phyloP scores from a whole-genome alignment of 2,329 filamentous ascomycete genomes.

The Chalara sp. region DNA sequence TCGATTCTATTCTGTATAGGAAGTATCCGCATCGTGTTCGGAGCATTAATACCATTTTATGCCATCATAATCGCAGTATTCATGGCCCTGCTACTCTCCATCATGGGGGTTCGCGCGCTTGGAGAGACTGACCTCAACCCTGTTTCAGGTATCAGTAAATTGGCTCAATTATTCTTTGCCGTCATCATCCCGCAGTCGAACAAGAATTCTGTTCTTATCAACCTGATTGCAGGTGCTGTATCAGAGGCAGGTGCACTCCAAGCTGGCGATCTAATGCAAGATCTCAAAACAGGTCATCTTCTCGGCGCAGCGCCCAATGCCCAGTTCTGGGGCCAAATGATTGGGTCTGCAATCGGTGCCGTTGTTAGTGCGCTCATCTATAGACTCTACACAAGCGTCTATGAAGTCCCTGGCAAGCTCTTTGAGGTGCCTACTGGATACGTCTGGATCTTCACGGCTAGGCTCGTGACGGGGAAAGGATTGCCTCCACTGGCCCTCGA shows the following conservation, averaged over 20 bases:
- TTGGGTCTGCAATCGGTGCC: constrained; percentile 80
- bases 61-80: constrained; percentile 73
- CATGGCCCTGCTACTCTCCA: constrained; percentile 74
- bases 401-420: constrained; percentile 77
- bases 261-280: constrained; percentile 93
- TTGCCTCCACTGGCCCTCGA: constrained; percentile 77
- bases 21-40: constrained; percentile 79
- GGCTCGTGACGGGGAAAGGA: constrained; percentile 85
- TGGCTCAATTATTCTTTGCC: constrained; percentile 93
- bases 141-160: constrained; percentile 91
- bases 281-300: constrained; percentile 92
- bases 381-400: constrained; percentile 82
- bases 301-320: constrained; percentile 88
- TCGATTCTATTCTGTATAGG: constrained; percentile 75
- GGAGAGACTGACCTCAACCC: constrained; percentile 92
- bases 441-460: constrained; percentile 95
- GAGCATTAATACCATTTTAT: constrained; percentile 70
- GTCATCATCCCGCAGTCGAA: constrained; percentile 75
- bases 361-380: constrained; percentile 84
- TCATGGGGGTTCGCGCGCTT: constrained; percentile 64
- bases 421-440: constrained; percentile 94
- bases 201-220: constrained; percentile 86
- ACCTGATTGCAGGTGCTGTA: constrained; percentile 87
- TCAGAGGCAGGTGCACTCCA: constrained; percentile 81
- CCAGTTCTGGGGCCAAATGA: constrained; percentile 94